Base-by-base conservation (phyloP, 208 protist species). In the Polymyxa betae region DNA sequence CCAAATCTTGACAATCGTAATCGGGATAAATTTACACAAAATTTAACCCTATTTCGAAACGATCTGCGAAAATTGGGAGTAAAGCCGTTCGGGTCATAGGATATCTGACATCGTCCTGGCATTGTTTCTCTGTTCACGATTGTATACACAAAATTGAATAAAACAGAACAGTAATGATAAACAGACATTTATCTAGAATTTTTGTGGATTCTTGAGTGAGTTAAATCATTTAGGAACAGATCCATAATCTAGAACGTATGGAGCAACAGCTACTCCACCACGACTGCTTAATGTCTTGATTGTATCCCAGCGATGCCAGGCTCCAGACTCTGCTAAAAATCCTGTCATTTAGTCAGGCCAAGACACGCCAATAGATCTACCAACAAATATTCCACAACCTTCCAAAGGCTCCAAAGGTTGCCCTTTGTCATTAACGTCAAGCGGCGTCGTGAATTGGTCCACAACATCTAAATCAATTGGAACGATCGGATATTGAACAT, bases 21-120 rank as follows among this genome's bases (percentile, higher is more conserved):
- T n/a, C 5, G 72, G n/a, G 72, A 82, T n/a, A 82, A 82, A n/a
- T 82, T 82, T 43, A 82, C 16, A 5, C 72, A 82, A 43, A 82
- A 82, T n/a, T n/a, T 82, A n/a, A 82, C 72, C 5, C 16, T 82
- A 5, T 35, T 82, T 43, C 72, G 72, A 35, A 82, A 82, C 72
- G 72, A 82, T 20, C 40, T 82, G 5, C 72, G 72, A n/a, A 82
- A 82, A n/a, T 82, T 35, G 5, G 72, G 16, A 5, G n/a, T 82
- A 38, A 82, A 82, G n/a, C 72, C 72, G 5, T 82, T 5, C 24
- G 49, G 12, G n/a, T n/a, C n/a, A n/a, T n/a, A n/a, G n/a, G n/a
- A n/a, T n/a, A n/a, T n/a, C n/a, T n/a, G n/a, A n/a, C n/a, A n/a
- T n/a, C n/a, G n/a, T n/a, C n/a, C n/a, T n/a, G n/a, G n/a, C n/a